Conservation (phyloP, 352 stramenopile species). For the Phytophthora sojae region DNA sequence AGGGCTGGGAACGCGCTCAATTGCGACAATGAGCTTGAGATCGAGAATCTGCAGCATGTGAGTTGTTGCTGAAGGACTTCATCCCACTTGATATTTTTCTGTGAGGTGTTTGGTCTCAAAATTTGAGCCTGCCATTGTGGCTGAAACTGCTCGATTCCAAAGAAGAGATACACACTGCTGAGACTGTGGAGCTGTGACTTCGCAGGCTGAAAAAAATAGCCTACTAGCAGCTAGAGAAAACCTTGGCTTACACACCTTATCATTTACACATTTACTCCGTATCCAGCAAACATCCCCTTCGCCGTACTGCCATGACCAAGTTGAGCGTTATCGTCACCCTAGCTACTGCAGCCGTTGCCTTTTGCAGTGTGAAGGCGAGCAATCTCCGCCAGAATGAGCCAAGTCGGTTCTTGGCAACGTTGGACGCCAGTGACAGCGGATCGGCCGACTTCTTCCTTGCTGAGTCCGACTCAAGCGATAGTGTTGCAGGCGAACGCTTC, state of each 20-base stretch:
- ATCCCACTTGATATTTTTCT: not conserved
- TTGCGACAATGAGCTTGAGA: not conserved
- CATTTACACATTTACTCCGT: conserved; percentile 2
- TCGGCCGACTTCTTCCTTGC: conserved; percentile 16
- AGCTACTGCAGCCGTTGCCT: not conserved
- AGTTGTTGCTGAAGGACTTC: not conserved
- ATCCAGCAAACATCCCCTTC: not conserved
- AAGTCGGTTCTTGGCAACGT: conserved; percentile 3
- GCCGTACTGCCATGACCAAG: conserved; percentile 13
- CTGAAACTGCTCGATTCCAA: not conserved
- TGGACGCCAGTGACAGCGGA: conserved; percentile 19
- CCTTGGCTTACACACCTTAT: not conserved
- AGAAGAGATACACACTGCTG: not conserved
- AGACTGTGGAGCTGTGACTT: not conserved
- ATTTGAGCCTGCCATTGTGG: not conserved
- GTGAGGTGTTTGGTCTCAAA: not conserved
- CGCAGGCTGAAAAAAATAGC: not conserved
- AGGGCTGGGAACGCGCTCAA: not conserved
- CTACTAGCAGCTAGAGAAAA: not conserved
- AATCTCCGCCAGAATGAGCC: conserved; percentile 20
- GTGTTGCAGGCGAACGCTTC: conserved; percentile 5
- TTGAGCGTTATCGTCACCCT: conserved; percentile 7
- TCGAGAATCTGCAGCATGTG: not conserved
- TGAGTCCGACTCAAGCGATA: conserved; percentile 13
- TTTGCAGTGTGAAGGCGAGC: not conserved